Conservation (phyloP, 2,329 filamentous ascomycete species). For the Byssochlamys sp. region DNA sequence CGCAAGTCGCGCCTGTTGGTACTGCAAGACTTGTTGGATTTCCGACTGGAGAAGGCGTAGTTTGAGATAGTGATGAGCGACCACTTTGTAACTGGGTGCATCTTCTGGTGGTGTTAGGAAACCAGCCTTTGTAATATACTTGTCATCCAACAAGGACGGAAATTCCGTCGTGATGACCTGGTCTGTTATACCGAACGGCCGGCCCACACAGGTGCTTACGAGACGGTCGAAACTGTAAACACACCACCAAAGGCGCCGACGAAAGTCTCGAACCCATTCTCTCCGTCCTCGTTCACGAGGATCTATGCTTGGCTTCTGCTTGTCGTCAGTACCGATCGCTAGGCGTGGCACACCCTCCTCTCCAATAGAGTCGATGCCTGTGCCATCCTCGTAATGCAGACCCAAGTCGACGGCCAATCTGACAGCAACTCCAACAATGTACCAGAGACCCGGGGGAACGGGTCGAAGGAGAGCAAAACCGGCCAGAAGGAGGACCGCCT, state of each 20-base stretch:
- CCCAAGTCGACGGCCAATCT: conserved; percentile 84
- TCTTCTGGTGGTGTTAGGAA: conserved; percentile 54
- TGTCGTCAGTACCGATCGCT: conserved; percentile 11
- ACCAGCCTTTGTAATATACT: conserved; percentile 71
- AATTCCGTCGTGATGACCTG: conserved; percentile 93
- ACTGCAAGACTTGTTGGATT: conserved; percentile 85
- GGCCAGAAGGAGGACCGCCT: conserved; percentile 82
- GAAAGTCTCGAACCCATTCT: conserved; percentile 77
- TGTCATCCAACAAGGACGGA: conserved; percentile 77
- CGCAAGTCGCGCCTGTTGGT: conserved; percentile 76
- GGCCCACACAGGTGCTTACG: conserved; percentile 83
- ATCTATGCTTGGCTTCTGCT: conserved; percentile 32
- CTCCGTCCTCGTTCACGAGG: conserved; percentile 55
- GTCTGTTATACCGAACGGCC: conserved; percentile 91
- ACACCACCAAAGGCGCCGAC: conserved; percentile 89
- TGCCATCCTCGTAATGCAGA: conserved; percentile 82
- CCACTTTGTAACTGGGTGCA: conserved; percentile 76
- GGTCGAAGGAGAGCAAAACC: conserved; percentile 85
- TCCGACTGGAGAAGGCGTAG: conserved; percentile 83
- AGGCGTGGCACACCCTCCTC: conserved; percentile 22
- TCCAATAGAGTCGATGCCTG: conserved; percentile 46
- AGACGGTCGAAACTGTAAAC: conserved; percentile 92
- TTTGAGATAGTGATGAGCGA: conserved; percentile 85
- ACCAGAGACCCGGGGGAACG: conserved; percentile 89
- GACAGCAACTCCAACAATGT: conserved; percentile 89